Evolutionary conservation across 2,329 filamentous ascomycete genomes (phyloP).

Genomic region (Aspergillus fijiensis): DNA sequence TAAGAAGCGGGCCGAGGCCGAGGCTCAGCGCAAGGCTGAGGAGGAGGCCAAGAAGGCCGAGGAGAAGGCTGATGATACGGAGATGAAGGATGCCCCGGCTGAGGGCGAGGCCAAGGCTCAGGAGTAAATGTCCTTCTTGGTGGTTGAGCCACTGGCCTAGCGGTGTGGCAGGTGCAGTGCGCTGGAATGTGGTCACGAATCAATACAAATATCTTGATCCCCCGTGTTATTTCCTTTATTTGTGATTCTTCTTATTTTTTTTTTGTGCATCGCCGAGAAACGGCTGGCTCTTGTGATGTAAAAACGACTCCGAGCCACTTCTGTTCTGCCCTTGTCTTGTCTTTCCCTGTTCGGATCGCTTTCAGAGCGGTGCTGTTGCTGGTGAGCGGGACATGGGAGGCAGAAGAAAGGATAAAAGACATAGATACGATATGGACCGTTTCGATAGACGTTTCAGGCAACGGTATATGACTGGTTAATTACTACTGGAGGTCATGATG

Average conservation of each 20-base stretch:
- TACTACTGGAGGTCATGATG: not conserved
- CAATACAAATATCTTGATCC: constrained; percentile 20
- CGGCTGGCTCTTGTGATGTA: constrained; percentile 14
- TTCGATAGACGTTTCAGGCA: constrained; percentile 15
- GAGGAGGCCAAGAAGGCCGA: constrained; percentile 61
- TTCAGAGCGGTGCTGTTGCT: not conserved
- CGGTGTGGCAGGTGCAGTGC: constrained; percentile 16
- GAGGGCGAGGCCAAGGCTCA: constrained; percentile 35
- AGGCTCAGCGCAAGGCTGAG: constrained; percentile 75
- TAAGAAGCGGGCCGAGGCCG: constrained; percentile 64
- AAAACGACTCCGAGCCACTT: constrained; percentile 2
- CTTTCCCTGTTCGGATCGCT: not conserved
- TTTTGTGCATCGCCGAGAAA: constrained; percentile 7
- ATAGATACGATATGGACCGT: constrained; percentile 12
- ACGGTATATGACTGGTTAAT: constrained; percentile 16
- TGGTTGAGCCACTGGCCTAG: constrained; percentile 12
- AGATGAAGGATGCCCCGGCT: constrained; percentile 62
- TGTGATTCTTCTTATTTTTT: constrained; percentile 6
- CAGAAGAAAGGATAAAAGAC: constrained; percentile 2
- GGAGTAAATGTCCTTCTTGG: constrained; percentile 31
- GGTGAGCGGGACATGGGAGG: not conserved
- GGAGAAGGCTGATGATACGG: constrained; percentile 46
- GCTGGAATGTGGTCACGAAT: constrained; percentile 26
- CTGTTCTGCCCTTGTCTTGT: not conserved
- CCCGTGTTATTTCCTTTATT: constrained; percentile 10